Conservation (phyloP, 139 green algal genomes). For the Auxenochlorella pyrenoidosa region DNA sequence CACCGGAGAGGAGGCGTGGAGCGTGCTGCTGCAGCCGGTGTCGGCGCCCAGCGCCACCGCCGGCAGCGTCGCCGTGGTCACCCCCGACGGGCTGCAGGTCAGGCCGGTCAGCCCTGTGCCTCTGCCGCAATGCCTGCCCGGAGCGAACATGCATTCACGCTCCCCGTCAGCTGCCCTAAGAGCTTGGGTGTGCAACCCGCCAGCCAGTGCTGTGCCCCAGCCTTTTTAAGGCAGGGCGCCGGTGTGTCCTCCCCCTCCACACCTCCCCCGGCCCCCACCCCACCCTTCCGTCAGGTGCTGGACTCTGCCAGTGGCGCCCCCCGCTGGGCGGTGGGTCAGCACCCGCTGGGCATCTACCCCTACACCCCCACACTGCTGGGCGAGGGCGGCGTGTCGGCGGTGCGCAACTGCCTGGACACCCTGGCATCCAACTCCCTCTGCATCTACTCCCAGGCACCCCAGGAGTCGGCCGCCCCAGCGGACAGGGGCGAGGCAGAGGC, state of each 20-base stretch:
- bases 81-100: constrained; percentile 11
- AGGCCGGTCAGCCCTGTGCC: not conserved
- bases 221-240: no score
- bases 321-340: not conserved
- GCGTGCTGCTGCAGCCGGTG: constrained; percentile 2
- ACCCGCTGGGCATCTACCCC: constrained; percentile 13
- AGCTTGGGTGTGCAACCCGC: no score
- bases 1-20: constrained; percentile 25
- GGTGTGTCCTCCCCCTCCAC: no score
- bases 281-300: not conserved
- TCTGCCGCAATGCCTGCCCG: not conserved
- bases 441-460: constrained; percentile 5
- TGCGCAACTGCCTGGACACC: constrained; percentile 30
- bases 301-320: not conserved
- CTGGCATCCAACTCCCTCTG: constrained; percentile 31
- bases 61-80: constrained; percentile 23
- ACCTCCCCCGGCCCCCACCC: not conserved
- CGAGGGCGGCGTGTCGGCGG: not conserved
- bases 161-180: no score
- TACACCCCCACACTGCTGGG: constrained; percentile 3
- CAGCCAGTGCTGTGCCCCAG: no score
- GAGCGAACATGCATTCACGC: no score
- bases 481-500: no score
- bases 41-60: not conserved
- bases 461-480: not conserved